These are phyloP conservation scores for Thozetella sp. DNA, from an alignment of 495 filamentous ascomycete species.

Conservation along the genomic window DNA sequence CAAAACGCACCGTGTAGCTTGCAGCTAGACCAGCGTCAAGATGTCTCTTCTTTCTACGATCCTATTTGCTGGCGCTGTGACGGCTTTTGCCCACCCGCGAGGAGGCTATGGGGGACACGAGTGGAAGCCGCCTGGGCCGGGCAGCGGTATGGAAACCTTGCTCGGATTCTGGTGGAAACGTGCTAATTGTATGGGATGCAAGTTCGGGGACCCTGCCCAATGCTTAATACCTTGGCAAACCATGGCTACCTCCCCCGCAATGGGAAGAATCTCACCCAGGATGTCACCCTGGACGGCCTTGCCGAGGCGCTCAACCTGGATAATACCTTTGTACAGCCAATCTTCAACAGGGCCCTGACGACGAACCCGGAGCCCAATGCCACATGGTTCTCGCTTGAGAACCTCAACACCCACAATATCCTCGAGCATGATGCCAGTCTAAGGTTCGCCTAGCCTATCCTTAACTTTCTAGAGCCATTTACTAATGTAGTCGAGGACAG, in stretches of 20 bases:
- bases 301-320: conserved; percentile 29
- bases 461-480: not conserved
- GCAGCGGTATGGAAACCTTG: not conserved
- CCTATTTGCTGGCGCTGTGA: too few species aligned
- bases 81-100: not conserved
- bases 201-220: conserved; percentile 37
- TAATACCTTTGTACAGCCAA: conserved; percentile 26
- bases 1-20: too few species aligned
- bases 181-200: not conserved
- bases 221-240: conserved; percentile 35
- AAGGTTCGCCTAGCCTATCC: conserved; percentile 27
- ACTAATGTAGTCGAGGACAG: conserved; percentile 16
- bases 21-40: too few species aligned
- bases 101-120: not conserved
- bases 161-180: not conserved
- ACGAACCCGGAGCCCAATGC: conserved; percentile 50
- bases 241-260: conserved; percentile 27
- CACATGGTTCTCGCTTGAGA: conserved; percentile 48
- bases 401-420: conserved; percentile 43
- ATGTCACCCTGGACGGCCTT: conserved; percentile 22
- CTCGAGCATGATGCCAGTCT: conserved; percentile 51
- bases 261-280: conserved; percentile 30
- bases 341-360: conserved; percentile 43
- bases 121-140: not conserved
- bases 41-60: too few species aligned